Base-by-base conservation (phyloP, 192 early-diverging fungal species). In the Coemansia sp. region DNA sequence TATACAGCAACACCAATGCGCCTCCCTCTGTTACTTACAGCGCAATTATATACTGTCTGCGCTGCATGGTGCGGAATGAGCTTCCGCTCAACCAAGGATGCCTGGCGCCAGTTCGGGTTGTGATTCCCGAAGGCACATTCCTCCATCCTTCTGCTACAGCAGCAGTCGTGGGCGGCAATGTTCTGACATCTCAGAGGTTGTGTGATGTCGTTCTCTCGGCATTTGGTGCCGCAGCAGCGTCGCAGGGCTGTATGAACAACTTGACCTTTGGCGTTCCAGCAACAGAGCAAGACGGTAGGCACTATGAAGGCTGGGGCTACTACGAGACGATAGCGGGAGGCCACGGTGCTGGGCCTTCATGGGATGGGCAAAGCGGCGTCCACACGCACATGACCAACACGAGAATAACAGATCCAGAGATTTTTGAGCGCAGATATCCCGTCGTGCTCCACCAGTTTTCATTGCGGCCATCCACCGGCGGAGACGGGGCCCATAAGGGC, bases 91-190 rank as follows among this genome's bases (percentile, higher is more conserved):
- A 99, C 72, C 94, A 95, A 71, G 97, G 97, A 32, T 96, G 95
- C 48, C 79, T 99, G n/a, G 84, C 82, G 6, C 95, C 97, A 0
- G 89, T 99, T 41, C 72, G 58, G 16, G 87, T 99, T 45, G 70
- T 82, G 13, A 95, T 99, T 48, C 97, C 97, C 3, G 70, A 86
- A 9, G 79, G 84, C n/a, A 91, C 91, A 4, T 73, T 99, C 40
- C 81, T 99, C 19, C 79, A 80, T 26, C 97, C 97, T 0, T 89
- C 89, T 0, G 90, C 92, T 49, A 86, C 67, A 6, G 91, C 94
- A 5, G 97, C 97, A 0, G 97, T 99, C 1, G 97, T 99, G 13
- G 97, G 97, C 52, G 97, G 97, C 43, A 99, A 99, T 63, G 97
- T 99, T 2, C 74, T 97, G 75, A 97, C 96, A 0, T 92, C 91